Percentiles rank a stretch among this genome's conserved stretches.
Evolutionary conservation across 225 moss, liverwort and hornwort genomes (phyloP).

Genomic region (Rhytidiadelphus loreus): DNA sequence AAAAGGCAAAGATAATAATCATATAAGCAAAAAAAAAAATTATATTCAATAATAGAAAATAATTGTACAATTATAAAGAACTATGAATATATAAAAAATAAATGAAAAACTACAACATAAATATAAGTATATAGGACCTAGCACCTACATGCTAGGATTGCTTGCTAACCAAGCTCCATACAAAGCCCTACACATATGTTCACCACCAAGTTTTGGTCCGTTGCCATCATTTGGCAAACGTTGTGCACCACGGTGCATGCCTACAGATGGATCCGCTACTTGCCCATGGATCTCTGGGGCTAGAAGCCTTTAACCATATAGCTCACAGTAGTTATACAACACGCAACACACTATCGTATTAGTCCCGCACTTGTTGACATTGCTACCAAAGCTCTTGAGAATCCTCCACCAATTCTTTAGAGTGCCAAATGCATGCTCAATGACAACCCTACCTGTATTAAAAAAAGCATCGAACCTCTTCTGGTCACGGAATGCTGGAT

Average conservation of each 20-base stretch:
- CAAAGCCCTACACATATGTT: fast-evolving
- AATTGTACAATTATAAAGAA: no score
- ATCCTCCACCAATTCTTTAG: neutral
- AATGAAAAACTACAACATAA: neutral
- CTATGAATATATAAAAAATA: no score
- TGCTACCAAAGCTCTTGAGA: neutral
- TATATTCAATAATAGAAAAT: no score
- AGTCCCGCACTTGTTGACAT: fast-evolving
- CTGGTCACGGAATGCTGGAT: neutral
- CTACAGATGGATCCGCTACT: fast-evolving
- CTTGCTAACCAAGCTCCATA: neutral
- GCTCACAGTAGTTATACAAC: neutral
- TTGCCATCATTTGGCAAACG: neutral
- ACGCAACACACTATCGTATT: fast-evolving
- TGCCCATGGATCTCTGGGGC: fast-evolving
- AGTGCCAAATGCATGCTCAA: neutral
- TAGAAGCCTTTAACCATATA: neutral
- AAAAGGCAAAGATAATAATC: no score
- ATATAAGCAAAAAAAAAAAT: no score
- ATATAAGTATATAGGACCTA: neutral
- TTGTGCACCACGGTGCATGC: fast-evolving
- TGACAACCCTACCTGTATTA: neutral
- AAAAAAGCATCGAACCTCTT: neutral
- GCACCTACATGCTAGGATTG: neutral
- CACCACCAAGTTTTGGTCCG: fast-evolving